Conservation (phyloP, 371 early-diverging fungal genomes). For the Sporodiniella umbellata region DNA sequence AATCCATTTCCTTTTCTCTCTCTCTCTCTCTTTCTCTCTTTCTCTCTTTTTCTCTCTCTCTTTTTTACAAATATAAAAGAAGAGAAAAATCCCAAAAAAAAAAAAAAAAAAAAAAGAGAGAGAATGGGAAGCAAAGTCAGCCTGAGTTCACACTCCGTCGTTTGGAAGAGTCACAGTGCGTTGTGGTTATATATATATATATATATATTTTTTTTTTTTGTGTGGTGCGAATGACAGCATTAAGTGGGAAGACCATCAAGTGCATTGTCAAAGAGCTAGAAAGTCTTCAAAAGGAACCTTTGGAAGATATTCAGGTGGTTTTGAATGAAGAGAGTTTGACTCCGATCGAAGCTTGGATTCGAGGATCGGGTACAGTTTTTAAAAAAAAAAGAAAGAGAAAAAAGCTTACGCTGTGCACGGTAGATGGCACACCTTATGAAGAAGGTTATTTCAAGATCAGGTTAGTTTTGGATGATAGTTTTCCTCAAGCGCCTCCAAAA, state of each 20-base stretch:
- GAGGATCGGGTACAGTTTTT: constrained; percentile 73
- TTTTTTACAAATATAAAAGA: no score
- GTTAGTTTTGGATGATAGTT: constrained; percentile 59
- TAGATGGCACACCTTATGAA: constrained; percentile 77
- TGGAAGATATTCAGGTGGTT: constrained; percentile 77
- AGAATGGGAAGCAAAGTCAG: background rate
- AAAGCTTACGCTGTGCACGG: background rate
- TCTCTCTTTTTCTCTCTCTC: no score
- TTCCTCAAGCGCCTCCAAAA: constrained; percentile 77
- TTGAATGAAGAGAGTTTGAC: constrained; percentile 66
- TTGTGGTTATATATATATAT: background rate
- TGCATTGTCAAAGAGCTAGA: constrained; percentile 62
- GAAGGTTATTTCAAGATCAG: constrained; percentile 71
- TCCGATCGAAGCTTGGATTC: constrained; percentile 81
- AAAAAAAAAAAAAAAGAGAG: background rate
- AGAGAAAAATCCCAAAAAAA: constrained; percentile 1
- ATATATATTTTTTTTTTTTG: background rate
- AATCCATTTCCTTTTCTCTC: no score
- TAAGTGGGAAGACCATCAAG: constrained; percentile 17
- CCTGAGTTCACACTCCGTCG: no score
- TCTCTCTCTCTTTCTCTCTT: no score
- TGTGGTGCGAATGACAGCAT: constrained; percentile 1
- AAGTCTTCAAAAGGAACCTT: constrained; percentile 52
- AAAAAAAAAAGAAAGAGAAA: background rate
- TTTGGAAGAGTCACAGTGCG: no score